phyloP scores from a whole-genome alignment of 208 protist genomes.

The Acanthamoeba pearcei region DNA sequence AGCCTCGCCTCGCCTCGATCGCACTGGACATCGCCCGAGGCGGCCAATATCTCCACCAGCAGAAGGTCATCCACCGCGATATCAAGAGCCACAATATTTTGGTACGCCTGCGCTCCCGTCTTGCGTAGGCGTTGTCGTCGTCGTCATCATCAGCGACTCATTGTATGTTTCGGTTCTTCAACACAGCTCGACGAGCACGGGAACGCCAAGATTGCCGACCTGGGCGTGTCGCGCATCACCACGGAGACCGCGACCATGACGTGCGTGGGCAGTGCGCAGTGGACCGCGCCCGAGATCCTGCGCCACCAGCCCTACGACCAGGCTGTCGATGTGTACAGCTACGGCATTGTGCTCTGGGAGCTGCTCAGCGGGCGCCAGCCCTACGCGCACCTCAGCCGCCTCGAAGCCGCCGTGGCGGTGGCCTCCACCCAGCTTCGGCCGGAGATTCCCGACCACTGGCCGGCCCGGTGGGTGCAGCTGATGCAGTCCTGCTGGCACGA shows the following conservation, averaged over 20 bases:
- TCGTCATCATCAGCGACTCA: background rate
- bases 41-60: conserved; percentile 3
- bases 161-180: background rate
- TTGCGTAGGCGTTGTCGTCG: background rate
- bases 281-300: conserved; percentile 4
- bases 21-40: background rate
- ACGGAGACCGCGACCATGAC: conserved; percentile 14
- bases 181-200: background rate
- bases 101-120: background rate
- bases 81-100: conserved; percentile 19
- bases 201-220: background rate
- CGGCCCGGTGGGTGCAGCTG: background rate
- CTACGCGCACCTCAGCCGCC: conserved; percentile 26
- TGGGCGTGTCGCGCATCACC: conserved; percentile 6
- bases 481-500: conserved; percentile 5
- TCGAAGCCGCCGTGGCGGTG: conserved; percentile 24
- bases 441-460: conserved; percentile 19
- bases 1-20: background rate
- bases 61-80: background rate
- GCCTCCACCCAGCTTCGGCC: background rate
- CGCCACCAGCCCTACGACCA: background rate
- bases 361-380: conserved; percentile 2
- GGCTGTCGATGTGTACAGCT: background rate
- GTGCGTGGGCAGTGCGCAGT: conserved; percentile 8
- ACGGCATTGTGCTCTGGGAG: conserved; percentile 24